phyloP scores from a whole-genome alignment of 2,329 filamentous ascomycete species.

The Sclerotinia sclerotiorum region DNA sequence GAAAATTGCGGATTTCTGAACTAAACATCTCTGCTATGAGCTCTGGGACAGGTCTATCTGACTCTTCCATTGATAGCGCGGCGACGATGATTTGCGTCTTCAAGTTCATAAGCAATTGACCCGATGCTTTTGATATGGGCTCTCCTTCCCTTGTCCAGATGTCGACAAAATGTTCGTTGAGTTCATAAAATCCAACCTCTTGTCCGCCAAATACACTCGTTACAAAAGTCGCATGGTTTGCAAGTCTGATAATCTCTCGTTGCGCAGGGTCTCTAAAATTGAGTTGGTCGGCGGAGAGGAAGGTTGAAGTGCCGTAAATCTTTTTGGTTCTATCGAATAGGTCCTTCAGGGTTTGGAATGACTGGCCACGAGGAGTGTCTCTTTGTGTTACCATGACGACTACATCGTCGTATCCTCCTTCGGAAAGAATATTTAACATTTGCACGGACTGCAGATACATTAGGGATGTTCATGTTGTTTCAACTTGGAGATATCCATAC shows the following conservation, averaged over 20 bases:
- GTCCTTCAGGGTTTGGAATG: conserved; percentile 61
- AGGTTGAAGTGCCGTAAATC: conserved; percentile 53
- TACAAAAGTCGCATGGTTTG: conserved; percentile 65
- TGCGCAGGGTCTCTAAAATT: conserved; percentile 53
- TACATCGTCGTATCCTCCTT: conserved; percentile 56
- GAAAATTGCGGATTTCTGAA: conserved; percentile 52
- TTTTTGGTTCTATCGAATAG: conserved; percentile 64
- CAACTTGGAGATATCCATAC: conserved; percentile 43
- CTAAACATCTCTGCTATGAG: conserved; percentile 61
- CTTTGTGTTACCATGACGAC: conserved; percentile 56
- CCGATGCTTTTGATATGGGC: conserved; percentile 58
- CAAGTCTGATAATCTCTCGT: conserved; percentile 60
- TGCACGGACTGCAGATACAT: conserved; percentile 51
- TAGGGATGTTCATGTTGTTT: conserved; percentile 14
- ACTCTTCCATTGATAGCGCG: conserved; percentile 56
- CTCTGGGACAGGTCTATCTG: conserved; percentile 49
- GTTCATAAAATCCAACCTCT: conserved; percentile 62
- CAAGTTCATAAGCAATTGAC: conserved; percentile 60
- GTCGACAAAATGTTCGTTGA: conserved; percentile 63
- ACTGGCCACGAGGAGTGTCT: conserved; percentile 56
- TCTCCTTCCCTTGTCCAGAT: conserved; percentile 61
- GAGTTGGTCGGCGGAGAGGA: conserved; percentile 54
- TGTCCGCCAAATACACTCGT: conserved; percentile 63
- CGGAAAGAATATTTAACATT: conserved; percentile 57
- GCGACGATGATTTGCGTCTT: conserved; percentile 69